Evolutionary conservation across 1,284 basidiomycete genomes (phyloP), one percentile per base, ranked within the genome.

Genomic region (Cerrena zonata): DNA sequence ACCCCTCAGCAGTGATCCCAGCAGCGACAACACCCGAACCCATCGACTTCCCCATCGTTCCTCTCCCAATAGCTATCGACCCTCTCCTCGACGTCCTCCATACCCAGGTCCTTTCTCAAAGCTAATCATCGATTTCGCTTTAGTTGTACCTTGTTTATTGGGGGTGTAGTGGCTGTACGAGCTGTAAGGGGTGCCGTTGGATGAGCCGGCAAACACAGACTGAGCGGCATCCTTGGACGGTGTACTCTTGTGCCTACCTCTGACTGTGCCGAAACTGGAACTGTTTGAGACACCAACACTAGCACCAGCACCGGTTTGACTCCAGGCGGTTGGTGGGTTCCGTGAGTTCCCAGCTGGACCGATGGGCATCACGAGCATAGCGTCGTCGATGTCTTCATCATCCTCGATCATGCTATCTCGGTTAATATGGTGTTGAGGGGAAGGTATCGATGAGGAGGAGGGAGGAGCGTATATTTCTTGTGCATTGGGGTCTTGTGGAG

Each of bases 341-440:
- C 39, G 18, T 38, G 19, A 24, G 25, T 45, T 47, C 45, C 7
- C 22, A 15, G 56, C 65, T 18, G 80, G 80, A 0, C 80, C 84
- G 47, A 86, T 73, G 2, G 83, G 80, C 85, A 86, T 86, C 19
- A 86, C 79, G 46, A 87, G 74, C 79, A 86, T 83, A 43, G 74
- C 80, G 63, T 87, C 84, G 60, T 87, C 85, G 47, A 85, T 78
- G 41, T 81, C 80, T 25, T 85, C 81, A 53, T 86, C 82, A 23
- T 84, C 81, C 49, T 81, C 77, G 18, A 75, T 57, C 21, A 60
- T 60, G 58, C 66, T 69, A 53, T 65, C 64, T 13, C 45, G 11
- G 36, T 47, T 47, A 5, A 5, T 11, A 34, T 34, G 30, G 7
- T 7, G 15, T 10, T 62, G 61, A 46, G 57, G 55, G 24, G 51